phyloP scores from a whole-genome alignment of 306 rosid species.

The Hylodesmum podocarpum region DNA sequence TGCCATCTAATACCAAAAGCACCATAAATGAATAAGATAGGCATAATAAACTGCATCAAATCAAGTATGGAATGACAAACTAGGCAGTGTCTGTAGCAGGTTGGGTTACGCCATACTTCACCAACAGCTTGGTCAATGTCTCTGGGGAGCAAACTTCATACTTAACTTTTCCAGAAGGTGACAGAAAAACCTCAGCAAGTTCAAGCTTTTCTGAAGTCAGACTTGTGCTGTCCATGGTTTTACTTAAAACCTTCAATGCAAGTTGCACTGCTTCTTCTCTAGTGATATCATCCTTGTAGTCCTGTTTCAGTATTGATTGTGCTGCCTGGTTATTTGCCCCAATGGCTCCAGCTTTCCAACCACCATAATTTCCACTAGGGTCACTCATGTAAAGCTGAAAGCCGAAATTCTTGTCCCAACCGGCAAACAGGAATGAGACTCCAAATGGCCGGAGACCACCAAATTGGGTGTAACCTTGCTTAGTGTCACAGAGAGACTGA shows the following conservation, averaged over 20 bases:
- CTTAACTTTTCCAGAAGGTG: conserved; percentile 52
- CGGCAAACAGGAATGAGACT: conserved; percentile 52
- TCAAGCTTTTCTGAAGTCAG: conserved; percentile 49
- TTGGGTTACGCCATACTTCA: conserved; percentile 50
- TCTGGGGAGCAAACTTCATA: conserved; percentile 56
- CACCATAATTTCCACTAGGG: conserved; percentile 58
- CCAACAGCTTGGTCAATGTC: conserved; percentile 42
- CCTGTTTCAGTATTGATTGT: conserved; percentile 54
- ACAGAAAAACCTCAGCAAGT: conserved; percentile 48
- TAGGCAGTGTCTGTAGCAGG: conserved; percentile 51
- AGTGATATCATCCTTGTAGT: conserved; percentile 51
- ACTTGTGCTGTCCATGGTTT: conserved; percentile 58
- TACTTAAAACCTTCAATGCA: conserved; percentile 51
- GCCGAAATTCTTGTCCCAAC: conserved; percentile 55
- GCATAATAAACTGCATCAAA: conserved; percentile 18
- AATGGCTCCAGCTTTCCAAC: conserved; percentile 57
- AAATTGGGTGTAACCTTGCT: conserved; percentile 55
- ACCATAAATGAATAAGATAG: neutral
- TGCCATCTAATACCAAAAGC: neutral
- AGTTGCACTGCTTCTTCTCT: conserved; percentile 56
- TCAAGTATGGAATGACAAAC: conserved; percentile 13
- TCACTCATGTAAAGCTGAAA: conserved; percentile 59
- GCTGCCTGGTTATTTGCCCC: conserved; percentile 56
- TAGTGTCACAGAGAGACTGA: conserved; percentile 55
- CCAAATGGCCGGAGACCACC: conserved; percentile 55